Evolutionary conservation across 805 yeast species (phyloP).

Genomic region (Spathaspora sp.): DNA sequence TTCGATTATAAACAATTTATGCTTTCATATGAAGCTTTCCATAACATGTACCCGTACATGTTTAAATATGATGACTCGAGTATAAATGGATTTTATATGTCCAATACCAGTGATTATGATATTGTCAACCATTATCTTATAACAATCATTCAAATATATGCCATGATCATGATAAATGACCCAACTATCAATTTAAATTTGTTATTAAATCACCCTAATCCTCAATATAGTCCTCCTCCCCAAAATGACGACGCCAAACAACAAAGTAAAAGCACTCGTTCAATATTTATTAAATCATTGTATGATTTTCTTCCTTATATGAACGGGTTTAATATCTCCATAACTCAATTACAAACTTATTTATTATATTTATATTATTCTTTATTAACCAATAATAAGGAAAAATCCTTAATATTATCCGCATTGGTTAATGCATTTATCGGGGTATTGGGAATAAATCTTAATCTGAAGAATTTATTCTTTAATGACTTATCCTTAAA

Average conservation of each 20-base stretch:
- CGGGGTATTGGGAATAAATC: constrained; percentile 40
- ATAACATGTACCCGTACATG: constrained; percentile 46
- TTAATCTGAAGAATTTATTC: constrained; percentile 37
- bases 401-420: constrained; percentile 33
- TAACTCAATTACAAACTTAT: constrained; percentile 48
- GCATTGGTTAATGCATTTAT: constrained; percentile 40
- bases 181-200: constrained; percentile 40
- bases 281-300: constrained; percentile 33
- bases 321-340: constrained; percentile 45
- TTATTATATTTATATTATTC: constrained; percentile 48
- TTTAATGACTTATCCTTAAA: constrained; percentile 46
- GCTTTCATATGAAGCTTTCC: constrained; percentile 47
- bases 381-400: constrained; percentile 39
- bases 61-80: constrained; percentile 45
- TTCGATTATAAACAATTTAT: constrained; percentile 52
- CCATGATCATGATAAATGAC: constrained; percentile 51
- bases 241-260: constrained; percentile 20
- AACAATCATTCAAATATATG: constrained; percentile 46
- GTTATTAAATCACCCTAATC: constrained; percentile 34
- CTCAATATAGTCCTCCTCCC: constrained; percentile 19
- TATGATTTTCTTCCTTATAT: constrained; percentile 45
- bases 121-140: constrained; percentile 40
- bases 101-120: constrained; percentile 40
- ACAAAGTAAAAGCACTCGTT: constrained; percentile 14
- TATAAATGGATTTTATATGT: constrained; percentile 46